Conservation (phyloP, 1,139 yeast genomes). For the Debaryomyces singareniensis region DNA sequence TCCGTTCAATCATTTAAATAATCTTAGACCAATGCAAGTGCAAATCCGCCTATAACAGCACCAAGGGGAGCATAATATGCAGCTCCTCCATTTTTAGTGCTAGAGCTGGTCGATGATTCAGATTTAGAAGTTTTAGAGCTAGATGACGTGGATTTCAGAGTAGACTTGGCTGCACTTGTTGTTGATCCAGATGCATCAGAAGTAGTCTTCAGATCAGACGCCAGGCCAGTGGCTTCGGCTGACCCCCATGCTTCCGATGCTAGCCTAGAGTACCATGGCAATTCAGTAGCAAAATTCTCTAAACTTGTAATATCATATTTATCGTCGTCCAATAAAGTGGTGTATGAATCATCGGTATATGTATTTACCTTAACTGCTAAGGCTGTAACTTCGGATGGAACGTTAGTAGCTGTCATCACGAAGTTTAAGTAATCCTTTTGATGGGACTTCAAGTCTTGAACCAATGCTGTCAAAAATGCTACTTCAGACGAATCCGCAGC, state of each 20-base stretch:
- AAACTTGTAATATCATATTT: constrained; percentile 17
- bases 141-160: too few relatives aligned
- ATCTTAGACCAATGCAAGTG: too few relatives aligned
- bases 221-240: not conserved
- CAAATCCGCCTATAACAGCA: too few relatives aligned
- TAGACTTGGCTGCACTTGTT: not conserved
- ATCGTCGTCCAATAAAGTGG: constrained; percentile 27
- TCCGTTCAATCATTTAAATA: too few relatives aligned
- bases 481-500: constrained; percentile 10
- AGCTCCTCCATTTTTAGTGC: constrained; percentile 1
- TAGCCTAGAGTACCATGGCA: constrained; percentile 32
- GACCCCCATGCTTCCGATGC: constrained; percentile 8
- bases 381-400: constrained; percentile 20
- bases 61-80: not conserved
- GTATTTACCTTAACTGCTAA: constrained; percentile 34
- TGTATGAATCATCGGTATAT: constrained; percentile 34
- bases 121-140: constrained; percentile 1
- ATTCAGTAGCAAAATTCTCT: constrained; percentile 29
- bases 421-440: constrained; percentile 17
- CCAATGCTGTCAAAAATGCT: constrained; percentile 23
- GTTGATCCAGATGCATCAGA: constrained; percentile 2
- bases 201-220: not conserved
- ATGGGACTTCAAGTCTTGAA: constrained; percentile 18
- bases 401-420: constrained; percentile 16
- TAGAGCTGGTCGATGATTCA: not conserved